phyloP scores from a whole-genome alignment of 1,284 basidiomycete genomes.

The Austroboletus novae-zelandiae region DNA sequence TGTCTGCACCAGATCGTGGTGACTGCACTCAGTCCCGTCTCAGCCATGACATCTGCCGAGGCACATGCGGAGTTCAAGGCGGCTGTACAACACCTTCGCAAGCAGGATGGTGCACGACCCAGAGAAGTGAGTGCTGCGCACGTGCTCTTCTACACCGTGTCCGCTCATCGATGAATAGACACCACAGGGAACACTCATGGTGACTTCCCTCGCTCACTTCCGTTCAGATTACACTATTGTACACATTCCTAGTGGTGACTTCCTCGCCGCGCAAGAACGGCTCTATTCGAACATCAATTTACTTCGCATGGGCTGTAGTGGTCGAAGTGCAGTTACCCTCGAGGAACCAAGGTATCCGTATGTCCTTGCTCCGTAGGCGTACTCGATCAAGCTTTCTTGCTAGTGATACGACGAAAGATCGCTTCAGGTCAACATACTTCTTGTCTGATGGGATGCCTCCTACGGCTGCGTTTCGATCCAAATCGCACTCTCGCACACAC shows the following conservation, averaged over 20 bases:
- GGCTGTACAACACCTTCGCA: constrained; percentile 55
- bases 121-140: constrained; percentile 46
- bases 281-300: constrained; percentile 78
- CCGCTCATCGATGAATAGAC: constrained; percentile 42
- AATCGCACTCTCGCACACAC: constrained; percentile 29
- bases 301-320: constrained; percentile 73
- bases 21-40: constrained; percentile 49
- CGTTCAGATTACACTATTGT: constrained; percentile 82
- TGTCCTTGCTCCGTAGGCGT: constrained; percentile 7
- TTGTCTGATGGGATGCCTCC: constrained; percentile 43
- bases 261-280: constrained; percentile 56
- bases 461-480: constrained; percentile 26
- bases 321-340: constrained; percentile 70
- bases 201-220: constrained; percentile 80
- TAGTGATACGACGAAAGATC: constrained; percentile 74
- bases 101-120: constrained; percentile 62
- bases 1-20: constrained; percentile 51
- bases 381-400: constrained; percentile 9
- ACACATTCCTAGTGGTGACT: constrained; percentile 68
- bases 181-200: constrained; percentile 66
- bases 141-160: neutral
- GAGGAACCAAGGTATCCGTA: constrained; percentile 59
- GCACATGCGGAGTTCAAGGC: constrained; percentile 58
- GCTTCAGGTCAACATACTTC: constrained; percentile 68
- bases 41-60: constrained; percentile 41